Evolutionary conservation across 2,329 filamentous ascomycete genomes (phyloP).

Genomic region (Fusarium verticillioides): DNA sequence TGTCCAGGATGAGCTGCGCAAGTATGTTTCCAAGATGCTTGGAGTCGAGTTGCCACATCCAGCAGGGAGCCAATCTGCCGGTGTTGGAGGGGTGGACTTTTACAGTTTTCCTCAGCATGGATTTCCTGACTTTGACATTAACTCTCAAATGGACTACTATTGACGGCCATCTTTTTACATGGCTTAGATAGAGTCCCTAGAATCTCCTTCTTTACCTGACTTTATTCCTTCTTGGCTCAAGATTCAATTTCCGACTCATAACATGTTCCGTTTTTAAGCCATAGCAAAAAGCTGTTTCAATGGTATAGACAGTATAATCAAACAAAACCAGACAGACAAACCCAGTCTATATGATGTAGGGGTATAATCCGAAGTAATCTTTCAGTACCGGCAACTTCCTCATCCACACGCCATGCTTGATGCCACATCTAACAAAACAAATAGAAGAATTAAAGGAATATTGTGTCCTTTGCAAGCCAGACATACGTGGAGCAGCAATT

Average conservation of each 20-base stretch:
- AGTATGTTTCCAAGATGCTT: slow-evolving; percentile 30
- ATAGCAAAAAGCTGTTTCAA: background rate
- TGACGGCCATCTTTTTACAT: background rate
- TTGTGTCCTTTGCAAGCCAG: slow-evolving; percentile 2
- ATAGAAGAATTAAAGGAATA: slow-evolving; percentile 1
- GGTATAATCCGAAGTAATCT: slow-evolving; percentile 39
- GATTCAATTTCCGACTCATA: background rate
- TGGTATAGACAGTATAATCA: background rate
- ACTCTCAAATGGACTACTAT: slow-evolving; percentile 1
- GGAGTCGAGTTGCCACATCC: slow-evolving; percentile 30
- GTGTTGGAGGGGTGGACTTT: background rate
- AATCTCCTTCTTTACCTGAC: background rate
- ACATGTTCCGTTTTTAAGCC: background rate
- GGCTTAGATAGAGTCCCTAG: background rate
- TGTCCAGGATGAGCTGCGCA: slow-evolving; percentile 32
- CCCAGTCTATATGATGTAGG: slow-evolving; percentile 27
- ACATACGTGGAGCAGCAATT: background rate
- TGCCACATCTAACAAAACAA: slow-evolving; percentile 22
- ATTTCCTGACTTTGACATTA: slow-evolving; percentile 11
- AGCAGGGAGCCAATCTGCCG: background rate
- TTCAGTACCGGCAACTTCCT: slow-evolving; percentile 3
- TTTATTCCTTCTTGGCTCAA: background rate
- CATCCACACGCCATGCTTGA: slow-evolving; percentile 20
- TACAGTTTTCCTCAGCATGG: slow-evolving; percentile 1
- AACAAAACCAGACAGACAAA: slow-evolving; percentile 12